phyloP scores from a whole-genome alignment of 192 early-diverging fungal species.

The Podila minutissima region DNA sequence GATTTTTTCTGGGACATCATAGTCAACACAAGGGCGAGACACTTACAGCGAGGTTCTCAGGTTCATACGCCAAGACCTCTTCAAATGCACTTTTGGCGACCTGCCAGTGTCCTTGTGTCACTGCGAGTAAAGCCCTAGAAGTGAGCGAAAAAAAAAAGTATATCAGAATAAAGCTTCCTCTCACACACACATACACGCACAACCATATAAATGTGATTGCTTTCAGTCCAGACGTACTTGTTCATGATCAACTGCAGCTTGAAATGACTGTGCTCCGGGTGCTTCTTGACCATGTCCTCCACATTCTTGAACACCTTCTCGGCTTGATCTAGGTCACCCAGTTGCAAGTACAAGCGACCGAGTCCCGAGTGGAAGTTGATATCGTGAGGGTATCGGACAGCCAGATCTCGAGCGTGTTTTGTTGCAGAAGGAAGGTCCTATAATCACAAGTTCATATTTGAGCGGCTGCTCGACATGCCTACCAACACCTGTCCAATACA shows the following conservation, averaged over 20 bases:
- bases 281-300: conserved; percentile 27
- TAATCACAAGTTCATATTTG: not conserved
- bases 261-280: conserved; percentile 11
- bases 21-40: not conserved
- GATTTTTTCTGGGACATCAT: not conserved
- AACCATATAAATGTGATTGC: not conserved
- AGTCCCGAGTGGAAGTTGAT: conserved; percentile 55
- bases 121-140: conserved; percentile 46
- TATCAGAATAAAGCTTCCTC: not conserved
- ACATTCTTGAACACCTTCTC: conserved; percentile 44
- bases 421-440: conserved; percentile 51
- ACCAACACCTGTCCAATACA: no score
- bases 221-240: conserved; percentile 10
- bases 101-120: conserved; percentile 57
- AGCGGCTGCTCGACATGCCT: no score
- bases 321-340: conserved; percentile 54
- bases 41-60: conserved; percentile 57
- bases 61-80: conserved; percentile 52
- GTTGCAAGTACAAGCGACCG: conserved; percentile 59
- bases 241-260: conserved; percentile 51
- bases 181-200: no score
- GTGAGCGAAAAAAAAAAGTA: not conserved
- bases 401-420: conserved; percentile 42
- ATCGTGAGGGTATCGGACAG: conserved; percentile 29
- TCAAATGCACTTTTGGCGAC: conserved; percentile 49